Base-by-base conservation (phyloP, 805 yeast species). In the Spathaspora girioi region DNA sequence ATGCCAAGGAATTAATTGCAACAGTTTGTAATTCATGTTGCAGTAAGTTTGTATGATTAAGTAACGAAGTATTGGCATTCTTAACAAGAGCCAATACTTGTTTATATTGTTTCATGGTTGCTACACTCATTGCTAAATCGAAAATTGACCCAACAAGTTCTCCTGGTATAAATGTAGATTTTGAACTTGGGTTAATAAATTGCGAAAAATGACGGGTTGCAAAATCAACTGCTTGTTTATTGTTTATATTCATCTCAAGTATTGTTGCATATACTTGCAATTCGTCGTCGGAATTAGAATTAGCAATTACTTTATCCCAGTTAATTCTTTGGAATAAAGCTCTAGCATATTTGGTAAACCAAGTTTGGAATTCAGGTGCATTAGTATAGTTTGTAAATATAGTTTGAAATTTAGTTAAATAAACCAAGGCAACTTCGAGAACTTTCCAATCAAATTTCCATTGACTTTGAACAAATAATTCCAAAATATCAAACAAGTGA, bases 1-100 rank as follows among this genome's bases (percentile, higher is more conserved):
- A 83, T 0, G 86, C 82, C 15, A 86, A 64, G 3, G 86, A 73
- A 38, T 79, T 71, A 5, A 85, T 65, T 0, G 88, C 86, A 7
- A 77, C 71, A 2, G 81, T 76, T 61, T 83, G 86, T 26, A 85
- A 63, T 15, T 79, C 80, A 11, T 61, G 56, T 11, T 45, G n/a
- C 4, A 56, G 45, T 2, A 62, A 61, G 51, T 72, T 64, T 5
- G 79, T 62, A 53, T 77, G 70, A 10, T 66, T 67, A 57, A 70
- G 61, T 10, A 69, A 68, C 5, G 81, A 75, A 2, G 73, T 73
- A 43, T 76, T 71, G 6, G 84, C 72, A 51, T 75, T 75, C 54
- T 81, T 82, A 11, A 77, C 79, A 17, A 84, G 62, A 31, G 80
- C 81, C 32, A 78, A 65, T 5, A 84, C 66, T 56, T 79, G 83